Evolutionary conservation across 2,329 filamentous ascomycete genomes (phyloP), one percentile per base, ranked within the genome.

Genomic region (Colletotrichum navitas): DNA sequence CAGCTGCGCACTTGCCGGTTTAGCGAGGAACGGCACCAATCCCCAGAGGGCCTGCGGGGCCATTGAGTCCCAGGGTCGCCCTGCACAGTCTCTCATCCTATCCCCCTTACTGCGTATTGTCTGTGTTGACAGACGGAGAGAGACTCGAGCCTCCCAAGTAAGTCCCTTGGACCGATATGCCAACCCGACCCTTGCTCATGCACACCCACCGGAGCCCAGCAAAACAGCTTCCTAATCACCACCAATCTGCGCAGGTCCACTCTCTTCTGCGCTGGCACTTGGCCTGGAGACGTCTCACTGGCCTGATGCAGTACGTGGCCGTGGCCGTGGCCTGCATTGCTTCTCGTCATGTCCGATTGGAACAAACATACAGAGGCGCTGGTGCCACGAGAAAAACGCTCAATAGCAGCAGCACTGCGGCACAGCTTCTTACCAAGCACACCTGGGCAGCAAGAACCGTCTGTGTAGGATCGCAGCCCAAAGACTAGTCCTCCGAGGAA

Each of bases 1-100:
- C 64, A 68, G 51, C 68, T 71, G 68, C 65, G 26, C 65, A 34
- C 43, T 49, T 55, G n/a, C 51, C 49, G 24, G 60, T 29, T 67
- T 55, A 58, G 68, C 52, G 65, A 63, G 52, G 39, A 60, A 26
- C 39, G 29, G 47, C 67, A 49, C 67, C 58, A 66, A 56, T 45
- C 47, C 55, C 62, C 55, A 66, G 62, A 60, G 55, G 55, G 62
- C 29, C 34, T 26, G 47, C 36, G 63, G 55, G 29, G 32, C 67
- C n/a, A 32, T n/a, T 39, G 21, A 64, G 26, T 43, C 32, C 51
- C 26, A 29, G 51, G 52, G 24, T 43, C 21, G 39, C 39, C 47
- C 51, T 43, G 65, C 18, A 36, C 64, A 32, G 24, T 58, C 52
- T 32, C 52, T 39, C 21, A 32, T 58, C 34, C 24, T 45, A 34